Evolutionary conservation across 2,329 filamentous ascomycete genomes (phyloP).

Genomic region (Calonectria ilicicola): DNA sequence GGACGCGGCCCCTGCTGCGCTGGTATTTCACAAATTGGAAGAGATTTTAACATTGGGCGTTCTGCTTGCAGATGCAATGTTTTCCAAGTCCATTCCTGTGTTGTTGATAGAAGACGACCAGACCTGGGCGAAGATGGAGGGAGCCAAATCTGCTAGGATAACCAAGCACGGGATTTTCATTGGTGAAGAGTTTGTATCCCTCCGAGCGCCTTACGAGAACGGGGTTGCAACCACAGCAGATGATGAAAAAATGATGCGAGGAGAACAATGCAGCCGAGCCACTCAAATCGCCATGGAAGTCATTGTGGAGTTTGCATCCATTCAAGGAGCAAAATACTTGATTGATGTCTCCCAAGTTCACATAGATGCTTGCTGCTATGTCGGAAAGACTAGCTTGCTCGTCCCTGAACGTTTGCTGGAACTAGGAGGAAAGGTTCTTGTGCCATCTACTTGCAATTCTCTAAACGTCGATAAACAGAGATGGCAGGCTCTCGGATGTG

Average conservation of each 20-base stretch:
- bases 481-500: neutral
- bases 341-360: neutral
- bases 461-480: neutral
- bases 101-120: neutral
- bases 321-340: neutral
- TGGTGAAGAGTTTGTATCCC: neutral
- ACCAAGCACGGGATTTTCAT: neutral
- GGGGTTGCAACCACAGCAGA: neutral
- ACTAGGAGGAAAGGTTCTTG: neutral
- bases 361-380: neutral
- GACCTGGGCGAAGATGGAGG: neutral
- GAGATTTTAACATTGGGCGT: neutral
- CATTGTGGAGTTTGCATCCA: neutral
- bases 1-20: neutral
- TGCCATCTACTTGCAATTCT: neutral
- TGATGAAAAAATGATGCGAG: neutral
- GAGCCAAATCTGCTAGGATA: neutral
- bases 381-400: neutral
- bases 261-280: neutral
- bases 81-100: neutral
- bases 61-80: neutral
- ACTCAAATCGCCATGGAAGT: neutral
- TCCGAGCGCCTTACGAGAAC: neutral
- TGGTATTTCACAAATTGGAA: neutral
- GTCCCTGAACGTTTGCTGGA: neutral